Conservation (phyloP, 2,329 filamentous ascomycete species). For the Pseudogymnoascus sp. region DNA sequence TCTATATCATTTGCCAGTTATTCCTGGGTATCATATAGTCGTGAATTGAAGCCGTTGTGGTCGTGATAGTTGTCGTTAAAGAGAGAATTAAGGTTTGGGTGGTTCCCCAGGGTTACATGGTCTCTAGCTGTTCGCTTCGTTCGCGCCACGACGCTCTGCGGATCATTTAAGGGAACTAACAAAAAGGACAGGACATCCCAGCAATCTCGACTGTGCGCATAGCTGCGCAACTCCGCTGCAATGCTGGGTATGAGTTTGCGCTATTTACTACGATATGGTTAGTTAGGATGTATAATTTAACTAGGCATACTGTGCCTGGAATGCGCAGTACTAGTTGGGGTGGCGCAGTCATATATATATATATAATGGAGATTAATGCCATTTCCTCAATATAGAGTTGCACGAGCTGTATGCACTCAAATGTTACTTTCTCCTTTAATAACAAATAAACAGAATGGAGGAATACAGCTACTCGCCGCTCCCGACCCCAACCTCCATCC, state of each 20-base stretch:
- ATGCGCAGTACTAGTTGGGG: neutral
- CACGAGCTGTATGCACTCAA: too few relatives aligned
- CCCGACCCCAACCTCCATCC: neutral
- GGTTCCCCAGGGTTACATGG: slow-evolving; percentile 8
- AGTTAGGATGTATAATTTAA: neutral
- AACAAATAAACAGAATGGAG: neutral
- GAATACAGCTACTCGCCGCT: neutral
- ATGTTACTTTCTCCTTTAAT: neutral
- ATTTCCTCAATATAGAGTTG: too few relatives aligned
- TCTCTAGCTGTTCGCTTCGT: slow-evolving; percentile 6
- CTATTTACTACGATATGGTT: neutral
- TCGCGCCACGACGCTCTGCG: neutral
- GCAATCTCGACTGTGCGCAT: neutral
- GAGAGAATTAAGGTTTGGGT: neutral
- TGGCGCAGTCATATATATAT: too few relatives aligned
- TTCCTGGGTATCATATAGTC: neutral
- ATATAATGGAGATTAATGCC: too few relatives aligned
- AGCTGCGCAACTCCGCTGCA: neutral
- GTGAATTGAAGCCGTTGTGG: neutral
- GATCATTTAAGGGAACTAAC: neutral
- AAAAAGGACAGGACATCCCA: neutral
- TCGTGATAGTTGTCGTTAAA: neutral
- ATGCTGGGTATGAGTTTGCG: neutral
- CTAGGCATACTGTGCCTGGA: neutral
- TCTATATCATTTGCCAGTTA: neutral